Base-by-base conservation (phyloP, 441 rosid genomes). In the Populus trichocarpa region DNA sequence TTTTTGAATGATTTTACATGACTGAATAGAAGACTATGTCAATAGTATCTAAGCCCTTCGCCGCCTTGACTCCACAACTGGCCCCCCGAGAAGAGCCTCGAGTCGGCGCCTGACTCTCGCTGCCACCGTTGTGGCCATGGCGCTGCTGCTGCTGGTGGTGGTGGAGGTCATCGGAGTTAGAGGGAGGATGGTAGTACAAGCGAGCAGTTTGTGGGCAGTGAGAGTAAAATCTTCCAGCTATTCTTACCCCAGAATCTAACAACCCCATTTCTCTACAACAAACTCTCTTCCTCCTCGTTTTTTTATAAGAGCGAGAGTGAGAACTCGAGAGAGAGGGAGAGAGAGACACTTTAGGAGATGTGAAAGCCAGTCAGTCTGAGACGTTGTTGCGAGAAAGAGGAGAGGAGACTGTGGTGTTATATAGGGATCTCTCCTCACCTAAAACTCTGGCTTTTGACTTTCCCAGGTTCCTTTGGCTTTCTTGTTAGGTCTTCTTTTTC, bases 151-250 rank as follows among this genome's bases (percentile, higher is more conserved):
- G 65, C 66, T 25, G 79, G 68, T 61, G 75, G 67, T 63, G 75
- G 70, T 72, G 79, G 77, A 23, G 64, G 66, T 81, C 82, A n/a
- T 81, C 78, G 64, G 77, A 30, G 79, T 78, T 66, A 46, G 91
- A 66, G 50, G 91, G 92, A 77, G 92, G 92, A 65, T 89, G 92
- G 81, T 89, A 87, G 74, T 87, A 89, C 79, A 84, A 10, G 33
- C 89, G 88, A 26, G 90, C 92, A 18, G 92, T 89, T 3, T 87
- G 92, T 4, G 90, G 92, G 72, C 92, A 89, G 79, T 87, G 90
- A 75, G 92, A 82, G 23, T 87, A 85, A 68, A 89, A 87, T 76
- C 92, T 81, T 1, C 86, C 90, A 2, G 82, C 92, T 1, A 86
- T 79, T 73, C 92, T 87, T 18, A 82, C 75, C 59, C 88, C 85